These are phyloP conservation scores for Amaranthus palmeri DNA, from an alignment of 148 eudicot species.

Conservation along the genomic window DNA sequence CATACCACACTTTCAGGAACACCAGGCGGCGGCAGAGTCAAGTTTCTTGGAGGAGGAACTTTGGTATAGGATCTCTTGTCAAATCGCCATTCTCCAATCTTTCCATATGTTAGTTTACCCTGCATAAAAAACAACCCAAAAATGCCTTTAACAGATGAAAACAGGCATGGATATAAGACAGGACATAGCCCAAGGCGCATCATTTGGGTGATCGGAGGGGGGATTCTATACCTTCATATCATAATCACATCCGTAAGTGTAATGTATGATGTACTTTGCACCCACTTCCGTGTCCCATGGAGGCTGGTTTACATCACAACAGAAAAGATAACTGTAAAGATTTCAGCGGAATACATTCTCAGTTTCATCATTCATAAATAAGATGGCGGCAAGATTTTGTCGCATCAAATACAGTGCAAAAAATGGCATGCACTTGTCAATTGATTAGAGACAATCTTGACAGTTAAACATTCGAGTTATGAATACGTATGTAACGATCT, in stretches of 20 bases:
- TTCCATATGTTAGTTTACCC: constrained; percentile 94
- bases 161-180: background rate
- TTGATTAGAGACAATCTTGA: too few species aligned
- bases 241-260: constrained; percentile 97
- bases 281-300: constrained; percentile 94
- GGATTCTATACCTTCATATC: constrained; percentile 64
- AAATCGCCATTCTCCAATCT: constrained; percentile 97
- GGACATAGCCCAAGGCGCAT: background rate
- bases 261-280: constrained; percentile 79
- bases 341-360: constrained; percentile 6
- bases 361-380: background rate
- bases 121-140: constrained; percentile 17
- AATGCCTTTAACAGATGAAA: background rate
- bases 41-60: constrained; percentile 78
- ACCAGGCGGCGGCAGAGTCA: constrained; percentile 92
- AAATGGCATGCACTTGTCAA: background rate
- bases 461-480: too few species aligned
- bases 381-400: background rate
- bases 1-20: constrained; percentile 97
- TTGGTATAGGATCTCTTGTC: constrained; percentile 82
- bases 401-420: background rate
- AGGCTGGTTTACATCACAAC: constrained; percentile 51
- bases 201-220: background rate
- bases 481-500: too few species aligned
- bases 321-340: constrained; percentile 2